Evolutionary conservation across 805 yeast species (phyloP), one percentile per base, ranked within the genome.

Genomic region (Nakazawaea ambrosiae): DNA sequence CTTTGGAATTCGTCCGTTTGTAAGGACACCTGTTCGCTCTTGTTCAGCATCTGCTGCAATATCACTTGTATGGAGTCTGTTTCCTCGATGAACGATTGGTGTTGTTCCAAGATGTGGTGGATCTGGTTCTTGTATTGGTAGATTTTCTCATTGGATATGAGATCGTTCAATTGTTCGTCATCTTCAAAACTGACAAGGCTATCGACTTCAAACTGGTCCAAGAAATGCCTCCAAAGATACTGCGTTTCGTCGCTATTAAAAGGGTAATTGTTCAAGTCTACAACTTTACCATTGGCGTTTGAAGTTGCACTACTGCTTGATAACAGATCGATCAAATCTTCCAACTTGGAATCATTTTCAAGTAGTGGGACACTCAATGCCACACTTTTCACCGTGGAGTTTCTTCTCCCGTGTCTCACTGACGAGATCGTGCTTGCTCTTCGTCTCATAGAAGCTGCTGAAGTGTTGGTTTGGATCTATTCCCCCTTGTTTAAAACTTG

Each of bases 1-100:
- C 59, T 49, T 46, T 81, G 82, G 53, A 87, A 82, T 24, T 72
- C 81, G 15, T 58, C 53, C 0, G 95, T 82, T 39, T 80, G 81
- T 15, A 56, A 50, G 4, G 78, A 68, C 5, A 87, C 84, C 11
- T 70, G 65, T 35, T 72, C 70, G 46, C 83, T 74, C 19, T 75
- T 70, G 2, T 51, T 41, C 4, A 75, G 60, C 30, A 86, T 61
- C 2, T 63, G 55, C 18, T 68, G 63, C 36, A 83, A 60, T 14
- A 68, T 62, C 2, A 49, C 50, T 17, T 73, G 55, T 5, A 84
- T 60, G 0, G 47, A 38, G 11, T 61, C 59, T 0, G 85, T 68
- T 20, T 74, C 72, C 0, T 47, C 44, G 1, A 74, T 50, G 32
- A 84, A 69, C 32, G 56, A 22, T 3, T 42, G 39, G 48, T 60